Base-by-base conservation (phyloP, 2,329 filamentous ascomycete genomes). In the Fusarium concolor region DNA sequence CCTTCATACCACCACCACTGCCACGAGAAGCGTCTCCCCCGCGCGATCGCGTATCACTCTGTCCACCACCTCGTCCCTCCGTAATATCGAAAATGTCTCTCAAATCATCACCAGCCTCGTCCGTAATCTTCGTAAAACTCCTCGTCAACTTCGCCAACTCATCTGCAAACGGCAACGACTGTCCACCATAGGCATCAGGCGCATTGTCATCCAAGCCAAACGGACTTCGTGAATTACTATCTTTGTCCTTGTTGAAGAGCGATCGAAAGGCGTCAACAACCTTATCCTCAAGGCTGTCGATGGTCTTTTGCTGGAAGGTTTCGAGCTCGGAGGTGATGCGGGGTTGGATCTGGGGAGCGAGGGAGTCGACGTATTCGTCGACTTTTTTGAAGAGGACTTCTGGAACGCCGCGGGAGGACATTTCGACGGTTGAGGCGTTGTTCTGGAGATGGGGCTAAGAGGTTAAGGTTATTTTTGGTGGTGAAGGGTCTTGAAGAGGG, bases 361-460 rank as follows among this genome's bases (percentile, higher is more conserved):
- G 79, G 1, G 81, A 82, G 76, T 83, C 81, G 71, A 83, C 81
- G 49, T 83, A 83, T 17, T 81, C 77, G 75, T 83, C 81, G 4
- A 83, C 78, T 61, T 82, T 80, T 45, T 77, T 76, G 76, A 82
- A 79, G 59, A 83, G 59, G 29, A 81, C 79, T 45, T 82, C 81
- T 44, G 81, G 79, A 20, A 83, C 67, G n/a, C 75, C 76, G 65
- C 74, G 75, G 8, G 76, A 78, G 65, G 79, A 78, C 79, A 80
- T 80, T 22, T 29, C 44, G 15, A 39, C 12, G 8, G 29, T 12
- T n/a, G n/a, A n/a, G n/a, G n/a, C n/a, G n/a, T n/a, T 24, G 22
- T 4, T 24, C 7, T 41, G 20, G 14, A 7, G 24, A n/a, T 28
- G 28, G n/a, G 35, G 15, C 42, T 44, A 26, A 37, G 37, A 22